Evolutionary conservation across 169 alveolate genomes (phyloP).

Genomic region (Plasmodium reichenowi): DNA sequence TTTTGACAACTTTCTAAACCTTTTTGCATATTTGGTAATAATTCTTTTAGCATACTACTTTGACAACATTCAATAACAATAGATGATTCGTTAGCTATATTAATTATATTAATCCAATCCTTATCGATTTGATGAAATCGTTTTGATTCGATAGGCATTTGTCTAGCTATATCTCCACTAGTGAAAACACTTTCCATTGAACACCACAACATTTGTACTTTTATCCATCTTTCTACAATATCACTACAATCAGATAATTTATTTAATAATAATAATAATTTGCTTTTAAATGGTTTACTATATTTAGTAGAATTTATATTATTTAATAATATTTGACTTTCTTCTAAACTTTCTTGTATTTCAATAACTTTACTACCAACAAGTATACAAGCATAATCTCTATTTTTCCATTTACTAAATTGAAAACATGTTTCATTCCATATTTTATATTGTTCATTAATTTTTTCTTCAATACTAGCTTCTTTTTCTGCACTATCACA

Average conservation of each 20-base stretch:
- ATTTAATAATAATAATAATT: slow-evolving; percentile 89
- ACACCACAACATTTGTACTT: slow-evolving; percentile 97
- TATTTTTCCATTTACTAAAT: slow-evolving; percentile 93
- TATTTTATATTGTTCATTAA: slow-evolving; percentile 91
- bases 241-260: slow-evolving; percentile 94
- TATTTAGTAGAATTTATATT: slow-evolving; percentile 94
- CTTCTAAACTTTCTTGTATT: slow-evolving; percentile 94
- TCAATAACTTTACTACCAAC: slow-evolving; percentile 92
- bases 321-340: slow-evolving; percentile 92
- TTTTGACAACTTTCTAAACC: slow-evolving; percentile 96
- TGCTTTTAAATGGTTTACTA: slow-evolving; percentile 94
- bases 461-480: slow-evolving; percentile 92
- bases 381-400: slow-evolving; percentile 90
- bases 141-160: slow-evolving; percentile 97
- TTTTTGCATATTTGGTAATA: slow-evolving; percentile 92
- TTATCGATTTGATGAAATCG: slow-evolving; percentile 95
- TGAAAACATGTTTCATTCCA: slow-evolving; percentile 95
- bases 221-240: slow-evolving; percentile 97
- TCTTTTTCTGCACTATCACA: slow-evolving; percentile 97
- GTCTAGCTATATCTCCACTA: slow-evolving; percentile 98
- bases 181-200: slow-evolving; percentile 97
- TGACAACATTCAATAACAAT: slow-evolving; percentile 95
- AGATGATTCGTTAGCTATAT: slow-evolving; percentile 95
- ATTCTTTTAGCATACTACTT: slow-evolving; percentile 95
- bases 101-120: slow-evolving; percentile 95